Evolutionary conservation across 495 filamentous ascomycete genomes (phyloP), one percentile per base, ranked within the genome.

Genomic region (Aspergillus taichungensis): DNA sequence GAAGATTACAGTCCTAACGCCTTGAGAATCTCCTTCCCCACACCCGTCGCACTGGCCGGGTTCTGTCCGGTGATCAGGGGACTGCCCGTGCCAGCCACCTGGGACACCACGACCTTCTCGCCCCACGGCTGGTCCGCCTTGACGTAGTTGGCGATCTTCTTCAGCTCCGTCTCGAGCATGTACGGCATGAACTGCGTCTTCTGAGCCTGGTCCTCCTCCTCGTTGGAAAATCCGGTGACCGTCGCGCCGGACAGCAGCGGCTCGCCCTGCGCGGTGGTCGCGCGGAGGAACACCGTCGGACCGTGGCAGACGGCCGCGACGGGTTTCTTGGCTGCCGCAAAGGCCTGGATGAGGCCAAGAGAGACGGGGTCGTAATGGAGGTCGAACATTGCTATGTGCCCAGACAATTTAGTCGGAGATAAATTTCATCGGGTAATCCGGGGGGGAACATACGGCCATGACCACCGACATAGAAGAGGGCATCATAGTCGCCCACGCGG

Each of bases 41-140:
- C 65, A 0, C 57, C 72, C 27, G 64, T 69, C 9, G 81, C 83
- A 57, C 77, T 82, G 7, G 73, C 75, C 11, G 85, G 85, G 52
- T 88, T 89, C 68, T 89, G 83, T 0, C 85, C 85, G 2, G 85
- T 88, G 47, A 89, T 83, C 43, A 89, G 43, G 52, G 64, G 67
- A 0, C 80, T 57, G 1, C 62, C 67, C 24, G 59, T 34, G 13
- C 55, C 63, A 37, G 52, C 49, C 4, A 57, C 52, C 54, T 63
- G 63, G 36, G 74, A 72, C 28, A 80, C 72, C 24, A 78, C 71
- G 9, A 87, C 78, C 60, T 82, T 75, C 59, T 64, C 67, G 0
- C 51, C 77, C 76, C 73, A 87, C 6, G 69, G 61, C 56, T 76
- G 56, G 0, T 56, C 71, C 0, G 82, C 76, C 67, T 82, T 85